Base-by-base conservation (phyloP, 352 stramenopile species). In the Elongisporangium prolatum region DNA sequence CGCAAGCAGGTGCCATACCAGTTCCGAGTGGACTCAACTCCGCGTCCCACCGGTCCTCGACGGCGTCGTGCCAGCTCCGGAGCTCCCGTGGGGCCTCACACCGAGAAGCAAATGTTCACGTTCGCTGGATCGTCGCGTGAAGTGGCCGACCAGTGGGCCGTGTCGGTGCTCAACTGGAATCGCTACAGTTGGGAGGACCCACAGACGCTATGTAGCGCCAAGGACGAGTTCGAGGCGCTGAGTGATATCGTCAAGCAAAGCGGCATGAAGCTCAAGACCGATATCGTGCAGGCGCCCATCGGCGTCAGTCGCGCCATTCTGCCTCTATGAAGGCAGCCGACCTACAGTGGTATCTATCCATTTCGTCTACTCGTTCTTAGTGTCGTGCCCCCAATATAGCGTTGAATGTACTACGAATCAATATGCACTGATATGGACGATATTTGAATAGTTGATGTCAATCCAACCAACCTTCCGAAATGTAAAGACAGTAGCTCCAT, bases 101-200 rank as follows among this genome's bases (percentile, higher is more conserved):
- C 70, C 16, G 21, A 51, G 3, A 67, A 72, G 17, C 54, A 69
- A 21, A 54, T 63, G 13, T 59, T 64, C 20, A 78, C 68, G 7
- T 78, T 92, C 51, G 82, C 80, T 14, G 82, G 69, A 2, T 77
- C 82, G 13, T 84, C 80, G 7, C 62, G 67, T 3, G 75, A 86
- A 50, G 64, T 92, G 48, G 69, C 70, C 34, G 71, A 91, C 20
- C 78, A 82, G 22, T 93, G 84, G 84, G 84, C 84, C 10, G 49
- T 90, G 21, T 88, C 75, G 2, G 77, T 93, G 28, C 72, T 93
- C 38, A 93, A 93, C 65, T 93, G 84, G 84, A 93, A 88, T 60
- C 80, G 81, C 52, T 89, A 91, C 69, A 89, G 80, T 50, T 93
- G 84, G 84, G 84, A 91, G 54, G 84, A 91, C 25, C 68, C 81